phyloP scores from a whole-genome alignment of 495 filamentous ascomycete genomes.

The Hypomontagnella monticulosa region DNA sequence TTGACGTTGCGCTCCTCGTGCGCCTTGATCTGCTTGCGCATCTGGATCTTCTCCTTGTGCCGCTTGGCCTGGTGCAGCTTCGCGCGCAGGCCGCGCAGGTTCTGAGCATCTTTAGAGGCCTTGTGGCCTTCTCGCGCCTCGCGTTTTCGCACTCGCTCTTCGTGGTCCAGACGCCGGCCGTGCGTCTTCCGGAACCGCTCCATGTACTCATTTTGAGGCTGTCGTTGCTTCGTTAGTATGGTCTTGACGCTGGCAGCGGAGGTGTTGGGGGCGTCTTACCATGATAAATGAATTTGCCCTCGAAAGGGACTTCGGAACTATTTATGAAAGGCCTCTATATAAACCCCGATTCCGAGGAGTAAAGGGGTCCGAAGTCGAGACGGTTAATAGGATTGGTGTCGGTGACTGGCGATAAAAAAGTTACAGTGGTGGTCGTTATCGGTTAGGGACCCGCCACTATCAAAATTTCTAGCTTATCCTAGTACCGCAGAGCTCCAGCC shows the following conservation, averaged over 20 bases:
- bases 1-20: slow-evolving; percentile 97
- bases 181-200: slow-evolving; percentile 87
- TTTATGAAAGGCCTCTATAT: neutral
- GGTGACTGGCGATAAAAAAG: slow-evolving; percentile 32
- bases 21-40: slow-evolving; percentile 94
- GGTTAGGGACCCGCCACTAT: slow-evolving; percentile 30
- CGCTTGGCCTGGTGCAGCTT: slow-evolving; percentile 96
- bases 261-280: slow-evolving; percentile 6
- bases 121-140: slow-evolving; percentile 87
- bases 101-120: slow-evolving; percentile 86
- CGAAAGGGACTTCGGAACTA: slow-evolving; percentile 41
- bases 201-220: slow-evolving; percentile 97
- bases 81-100: slow-evolving; percentile 86
- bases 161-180: slow-evolving; percentile 80
- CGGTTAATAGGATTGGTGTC: neutral
- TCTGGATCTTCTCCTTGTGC: slow-evolving; percentile 98
- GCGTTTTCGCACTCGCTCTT: slow-evolving; percentile 89
- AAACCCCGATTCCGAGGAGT: neutral
- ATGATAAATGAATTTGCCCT: slow-evolving; percentile 42
- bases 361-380: neutral
- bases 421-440: slow-evolving; percentile 31
- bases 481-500: slow-evolving; percentile 35
- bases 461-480: slow-evolving; percentile 23
- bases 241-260: neutral
- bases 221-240: slow-evolving; percentile 18